Base-by-base conservation (phyloP, 1,284 basidiomycete species). In the Ustilago esculenta region DNA sequence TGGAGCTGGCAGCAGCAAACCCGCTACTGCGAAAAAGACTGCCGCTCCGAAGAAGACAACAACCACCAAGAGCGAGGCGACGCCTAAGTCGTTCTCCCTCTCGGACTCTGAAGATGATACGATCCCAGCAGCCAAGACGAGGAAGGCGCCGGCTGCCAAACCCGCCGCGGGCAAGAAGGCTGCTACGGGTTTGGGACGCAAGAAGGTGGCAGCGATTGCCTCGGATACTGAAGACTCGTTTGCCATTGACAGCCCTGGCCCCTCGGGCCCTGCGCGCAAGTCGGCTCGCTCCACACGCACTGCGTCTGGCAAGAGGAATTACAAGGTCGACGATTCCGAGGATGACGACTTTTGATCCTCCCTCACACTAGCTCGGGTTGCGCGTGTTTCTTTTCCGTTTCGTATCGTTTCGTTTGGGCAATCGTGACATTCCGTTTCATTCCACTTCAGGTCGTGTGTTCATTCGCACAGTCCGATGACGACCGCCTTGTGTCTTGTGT, bases 81-180 rank as follows among this genome's bases (percentile, higher is more conserved):
- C 43, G 0, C 46, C 43, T 41, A 67, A 67, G 42, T 20, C 64
- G 6, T 61, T 72, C 41, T 65, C 57, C 5, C 47, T 68, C 9
- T 59, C 61, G n/a, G 72, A 70, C 25, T 59, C 48, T 40, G 69
- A 76, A 6, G 61, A 72, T 6, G 72, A 76, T 33, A 36, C 59
- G 12, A 36, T 61, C 9, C 14, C 61, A 4, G 44, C 68, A 11
- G 49, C 70, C 36, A 58, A 65, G 46, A 23, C 54, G 25, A 67
- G 61, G 52, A 48, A 58, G 54, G 30, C 43, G 3, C 24, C 36
- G 17, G 53, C 49, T n/a, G 45, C 56, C 47, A 64, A 58, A 42
- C 43, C 52, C 20, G 56, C 53, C 17, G 61, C 57, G 9, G 29
- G 27, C 17, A 70, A 70, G 55, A 70, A 60, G 49, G 40, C 44